Evolutionary conservation across 2,329 filamentous ascomycete genomes (phyloP).

Genomic region (Ascochyta lentis): DNA sequence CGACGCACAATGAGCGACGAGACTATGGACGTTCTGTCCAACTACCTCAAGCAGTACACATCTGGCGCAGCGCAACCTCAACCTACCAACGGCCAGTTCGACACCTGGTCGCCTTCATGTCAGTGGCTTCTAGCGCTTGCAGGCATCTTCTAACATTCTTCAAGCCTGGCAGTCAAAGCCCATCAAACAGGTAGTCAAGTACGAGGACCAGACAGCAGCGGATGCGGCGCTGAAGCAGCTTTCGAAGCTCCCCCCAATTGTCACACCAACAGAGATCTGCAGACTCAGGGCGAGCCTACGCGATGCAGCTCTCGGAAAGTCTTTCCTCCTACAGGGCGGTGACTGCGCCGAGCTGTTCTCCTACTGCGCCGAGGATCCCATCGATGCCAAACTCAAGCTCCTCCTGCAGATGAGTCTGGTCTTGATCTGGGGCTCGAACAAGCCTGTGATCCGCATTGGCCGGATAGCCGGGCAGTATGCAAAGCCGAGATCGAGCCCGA

Average conservation of each 20-base stretch:
- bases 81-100: constrained; percentile 6
- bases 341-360: constrained; percentile 98
- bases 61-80: constrained; percentile 10
- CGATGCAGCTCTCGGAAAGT: constrained; percentile 87
- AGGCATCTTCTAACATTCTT: constrained; percentile 17
- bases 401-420: constrained; percentile 97
- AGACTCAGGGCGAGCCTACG: constrained; percentile 78
- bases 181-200: constrained; percentile 77
- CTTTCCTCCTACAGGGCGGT: constrained; percentile 93
- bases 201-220: constrained; percentile 68
- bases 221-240: constrained; percentile 69
- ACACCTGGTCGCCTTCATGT: constrained; percentile 52
- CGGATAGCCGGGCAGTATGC: constrained; percentile 98
- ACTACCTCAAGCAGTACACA: constrained; percentile 22
- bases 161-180: constrained; percentile 77
- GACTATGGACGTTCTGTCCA: constrained; percentile 18
- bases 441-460: constrained; percentile 89
- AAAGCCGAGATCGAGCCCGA: constrained; percentile 89
- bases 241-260: constrained; percentile 74
- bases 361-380: constrained; percentile 88
- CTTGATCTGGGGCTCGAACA: constrained; percentile 84
- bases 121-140: constrained; percentile 6
- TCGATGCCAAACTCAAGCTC: constrained; percentile 96
- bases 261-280: constrained; percentile 80
- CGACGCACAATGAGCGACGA: constrained; percentile 17